These are phyloP conservation scores for Penicillium paneum DNA, from an alignment of 2,329 filamentous ascomycete genomes.

Conservation along the genomic window DNA sequence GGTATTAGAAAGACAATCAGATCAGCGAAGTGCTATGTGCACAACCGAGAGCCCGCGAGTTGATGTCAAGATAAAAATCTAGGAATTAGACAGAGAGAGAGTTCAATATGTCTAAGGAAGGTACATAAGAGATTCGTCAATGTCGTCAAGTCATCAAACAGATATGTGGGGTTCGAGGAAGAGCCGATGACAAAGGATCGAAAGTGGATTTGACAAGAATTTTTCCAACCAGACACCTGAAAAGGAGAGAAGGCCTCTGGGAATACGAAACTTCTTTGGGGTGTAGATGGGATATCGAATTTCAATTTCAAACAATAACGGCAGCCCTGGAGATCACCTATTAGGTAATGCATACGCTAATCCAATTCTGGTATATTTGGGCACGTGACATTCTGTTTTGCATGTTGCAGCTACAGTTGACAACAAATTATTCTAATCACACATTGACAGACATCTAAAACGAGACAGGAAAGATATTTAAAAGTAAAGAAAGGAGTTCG, in stretches of 20 bases:
- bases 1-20: conserved; percentile 7
- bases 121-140: conserved; percentile 40
- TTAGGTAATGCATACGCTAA: conserved; percentile 19
- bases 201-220: conserved; percentile 12
- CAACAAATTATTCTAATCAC: neutral
- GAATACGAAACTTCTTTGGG: neutral
- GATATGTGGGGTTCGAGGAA: conserved; percentile 15
- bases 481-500: too few species aligned
- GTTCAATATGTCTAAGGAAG: conserved; percentile 24
- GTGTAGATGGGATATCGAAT: conserved; percentile 12
- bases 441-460: neutral
- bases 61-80: conserved; percentile 7
- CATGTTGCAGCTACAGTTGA: neutral
- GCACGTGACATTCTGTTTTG: conserved; percentile 17
- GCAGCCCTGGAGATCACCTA: conserved; percentile 10
- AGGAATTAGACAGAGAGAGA: conserved; percentile 13
- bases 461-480: neutral
- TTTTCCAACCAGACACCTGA: conserved; percentile 3
- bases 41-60: neutral
- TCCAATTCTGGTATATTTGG: conserved; percentile 9
- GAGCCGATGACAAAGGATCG: conserved; percentile 17
- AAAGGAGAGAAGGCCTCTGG: conserved; percentile 7
- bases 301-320: conserved; percentile 12
- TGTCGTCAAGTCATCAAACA: conserved; percentile 42
- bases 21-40: neutral